A percentile compares a stretch with the other conserved stretches of the same genome.
These are phyloP conservation scores for Globisporangium orthogonon DNA, from an alignment of 352 stramenopile genomes.

Conservation along the genomic window DNA sequence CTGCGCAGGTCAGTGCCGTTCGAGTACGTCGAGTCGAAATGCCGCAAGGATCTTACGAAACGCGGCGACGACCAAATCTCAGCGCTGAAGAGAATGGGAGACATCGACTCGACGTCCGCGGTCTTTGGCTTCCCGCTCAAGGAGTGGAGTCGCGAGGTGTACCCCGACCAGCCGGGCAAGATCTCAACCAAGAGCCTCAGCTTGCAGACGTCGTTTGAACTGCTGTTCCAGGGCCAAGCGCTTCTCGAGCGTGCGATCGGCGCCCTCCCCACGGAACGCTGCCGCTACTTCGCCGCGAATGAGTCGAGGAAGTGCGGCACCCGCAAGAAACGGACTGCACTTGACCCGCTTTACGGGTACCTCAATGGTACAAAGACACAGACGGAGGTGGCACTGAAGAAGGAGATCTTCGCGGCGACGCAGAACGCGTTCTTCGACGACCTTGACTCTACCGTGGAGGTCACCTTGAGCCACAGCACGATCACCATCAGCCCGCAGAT, in stretches of 20 bases:
- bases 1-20: slow-evolving; percentile 9
- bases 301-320: neutral
- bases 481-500: slow-evolving; percentile 15
- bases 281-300: slow-evolving; percentile 4
- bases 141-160: slow-evolving; percentile 20
- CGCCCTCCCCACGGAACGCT: slow-evolving; percentile 7
- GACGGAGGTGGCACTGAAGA: slow-evolving; percentile 1
- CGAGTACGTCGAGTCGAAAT: slow-evolving; percentile 4
- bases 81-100: slow-evolving; percentile 8
- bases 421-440: slow-evolving; percentile 10
- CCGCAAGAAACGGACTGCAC: slow-evolving; percentile 1
- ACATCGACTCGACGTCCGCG: slow-evolving; percentile 18
- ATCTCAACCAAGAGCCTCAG: slow-evolving; percentile 7
- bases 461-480: neutral
- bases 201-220: slow-evolving; percentile 17
- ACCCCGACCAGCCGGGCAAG: slow-evolving; percentile 4
- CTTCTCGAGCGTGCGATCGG: slow-evolving; percentile 16
- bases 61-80: neutral
- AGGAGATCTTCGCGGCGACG: slow-evolving; percentile 7
- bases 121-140: slow-evolving; percentile 21
- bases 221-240: slow-evolving; percentile 23
- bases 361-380: slow-evolving; percentile 16
- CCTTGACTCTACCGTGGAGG: slow-evolving; percentile 1
- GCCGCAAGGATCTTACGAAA: neutral
- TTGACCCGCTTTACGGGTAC: slow-evolving; percentile 15